Evolutionary conservation across 495 filamentous ascomycete genomes (phyloP).

Genomic region (Staphylotrichum tortipilum): DNA sequence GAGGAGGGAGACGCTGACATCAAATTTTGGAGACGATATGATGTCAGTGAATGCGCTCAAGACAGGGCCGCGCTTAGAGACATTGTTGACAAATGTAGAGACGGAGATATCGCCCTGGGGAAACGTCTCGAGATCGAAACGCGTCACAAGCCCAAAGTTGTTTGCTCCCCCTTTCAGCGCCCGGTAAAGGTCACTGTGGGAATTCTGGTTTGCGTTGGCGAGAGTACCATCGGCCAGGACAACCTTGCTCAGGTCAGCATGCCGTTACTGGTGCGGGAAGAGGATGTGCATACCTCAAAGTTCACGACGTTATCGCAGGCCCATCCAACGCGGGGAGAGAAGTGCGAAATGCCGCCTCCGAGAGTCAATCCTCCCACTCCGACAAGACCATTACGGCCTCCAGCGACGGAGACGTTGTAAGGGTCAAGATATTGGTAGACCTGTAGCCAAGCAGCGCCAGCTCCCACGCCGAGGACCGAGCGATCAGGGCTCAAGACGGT

Average conservation of each 20-base stretch:
- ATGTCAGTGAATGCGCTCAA: slow-evolving; percentile 1
- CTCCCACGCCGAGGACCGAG: slow-evolving; percentile 19
- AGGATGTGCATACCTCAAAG: slow-evolving; percentile 29
- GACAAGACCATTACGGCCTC: slow-evolving; percentile 29
- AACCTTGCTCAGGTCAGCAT: slow-evolving; percentile 29
- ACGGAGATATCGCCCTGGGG: slow-evolving; percentile 15
- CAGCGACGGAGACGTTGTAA: slow-evolving; percentile 28
- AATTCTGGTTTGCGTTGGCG: slow-evolving; percentile 32
- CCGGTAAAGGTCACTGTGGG: slow-evolving; percentile 41
- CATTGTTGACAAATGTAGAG: slow-evolving; percentile 1
- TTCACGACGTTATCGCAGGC: slow-evolving; percentile 42
- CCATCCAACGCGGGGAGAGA: slow-evolving; percentile 40
- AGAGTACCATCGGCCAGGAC: slow-evolving; percentile 50
- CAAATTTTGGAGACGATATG: neutral
- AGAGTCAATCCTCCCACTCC: slow-evolving; percentile 38
- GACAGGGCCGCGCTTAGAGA: slow-evolving; percentile 6
- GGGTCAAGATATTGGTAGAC: slow-evolving; percentile 29
- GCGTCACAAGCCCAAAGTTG: slow-evolving; percentile 49
- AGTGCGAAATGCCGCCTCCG: slow-evolving; percentile 39
- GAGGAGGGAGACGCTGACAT: neutral
- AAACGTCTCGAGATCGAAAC: slow-evolving; percentile 20
- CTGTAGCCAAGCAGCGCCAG: slow-evolving; percentile 25
- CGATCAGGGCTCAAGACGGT: slow-evolving; percentile 14
- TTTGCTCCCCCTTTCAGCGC: slow-evolving; percentile 46
- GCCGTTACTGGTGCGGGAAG: slow-evolving; percentile 29